Evolutionary conservation across 2,329 filamentous ascomycete genomes (phyloP).

Genomic region (Bipolaris bicolor): DNA sequence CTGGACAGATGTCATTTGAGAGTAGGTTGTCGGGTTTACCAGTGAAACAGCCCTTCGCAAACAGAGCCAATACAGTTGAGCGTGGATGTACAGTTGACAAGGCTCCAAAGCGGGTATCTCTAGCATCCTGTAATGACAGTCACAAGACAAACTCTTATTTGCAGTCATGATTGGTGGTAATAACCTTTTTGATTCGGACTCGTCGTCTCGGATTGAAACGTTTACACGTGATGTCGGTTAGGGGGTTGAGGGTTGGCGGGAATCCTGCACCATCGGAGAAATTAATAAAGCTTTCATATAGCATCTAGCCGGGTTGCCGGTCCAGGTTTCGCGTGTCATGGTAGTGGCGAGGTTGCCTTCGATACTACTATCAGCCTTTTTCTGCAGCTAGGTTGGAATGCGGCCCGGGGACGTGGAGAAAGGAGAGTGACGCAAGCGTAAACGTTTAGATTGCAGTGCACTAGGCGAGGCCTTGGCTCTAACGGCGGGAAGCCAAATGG

Average conservation of each 20-base stretch:
- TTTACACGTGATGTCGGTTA: slow-evolving; percentile 27
- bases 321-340: neutral
- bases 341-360: neutral
- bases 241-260: slow-evolving; percentile 1
- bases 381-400: neutral
- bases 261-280: slow-evolving; percentile 20
- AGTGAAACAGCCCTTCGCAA: neutral
- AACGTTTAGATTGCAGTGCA: slow-evolving; percentile 17
- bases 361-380: neutral
- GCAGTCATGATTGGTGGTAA: slow-evolving; percentile 30
- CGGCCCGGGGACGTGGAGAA: slow-evolving; percentile 3
- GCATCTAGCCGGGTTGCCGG: slow-evolving; percentile 11
- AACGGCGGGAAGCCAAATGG: neutral
- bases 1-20: neutral
- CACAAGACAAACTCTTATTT: slow-evolving; percentile 1
- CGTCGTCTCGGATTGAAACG: slow-evolving; percentile 23
- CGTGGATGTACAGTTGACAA: slow-evolving; percentile 2
- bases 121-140: slow-evolving; percentile 18
- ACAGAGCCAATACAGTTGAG: neutral
- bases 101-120: slow-evolving; percentile 12
- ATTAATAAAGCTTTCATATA: slow-evolving; percentile 30
- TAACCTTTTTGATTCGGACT: slow-evolving; percentile 9
- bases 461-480: slow-evolving; percentile 12
- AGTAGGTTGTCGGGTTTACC: neutral
- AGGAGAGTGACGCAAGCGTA: slow-evolving; percentile 1